Evolutionary conservation across 2,329 filamentous ascomycete species (phyloP).

Genomic region (Trichoderma simmonsii): DNA sequence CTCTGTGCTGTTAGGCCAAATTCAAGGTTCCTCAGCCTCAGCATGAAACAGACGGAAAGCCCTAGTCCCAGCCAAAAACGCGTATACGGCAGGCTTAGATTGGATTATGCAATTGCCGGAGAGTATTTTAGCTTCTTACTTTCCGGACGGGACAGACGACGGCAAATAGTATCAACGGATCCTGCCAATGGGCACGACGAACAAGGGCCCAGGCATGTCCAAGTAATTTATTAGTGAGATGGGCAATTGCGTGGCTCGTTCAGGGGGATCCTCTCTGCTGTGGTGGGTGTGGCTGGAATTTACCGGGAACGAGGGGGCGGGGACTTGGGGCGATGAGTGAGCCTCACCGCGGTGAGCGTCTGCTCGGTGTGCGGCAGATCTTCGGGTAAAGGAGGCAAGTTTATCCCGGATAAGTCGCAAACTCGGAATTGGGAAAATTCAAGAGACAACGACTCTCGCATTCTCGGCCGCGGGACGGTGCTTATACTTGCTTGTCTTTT

Average conservation of each 20-base stretch:
- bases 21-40: not conserved
- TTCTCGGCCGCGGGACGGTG: not conserved
- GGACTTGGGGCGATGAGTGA: not conserved
- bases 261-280: constrained; percentile 2
- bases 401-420: constrained; percentile 27
- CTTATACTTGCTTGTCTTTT: not conserved
- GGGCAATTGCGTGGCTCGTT: constrained; percentile 14
- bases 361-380: constrained; percentile 25
- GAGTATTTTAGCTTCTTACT: constrained; percentile 9
- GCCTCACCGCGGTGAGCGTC: constrained; percentile 14
- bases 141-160: not conserved
- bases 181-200: constrained; percentile 6
- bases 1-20: not conserved
- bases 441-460: not conserved
- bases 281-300: constrained; percentile 6
- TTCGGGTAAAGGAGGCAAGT: constrained; percentile 25
- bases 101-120: constrained; percentile 2
- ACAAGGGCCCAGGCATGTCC: not conserved
- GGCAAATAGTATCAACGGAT: not conserved
- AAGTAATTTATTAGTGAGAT: not conserved
- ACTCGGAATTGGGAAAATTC: constrained; percentile 27
- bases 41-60: not conserved
- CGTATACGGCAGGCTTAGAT: not conserved
- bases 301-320: not conserved
- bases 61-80: not conserved